phyloP scores from a whole-genome alignment of 2,329 filamentous ascomycete genomes.

The Ophiostoma himal-ulmi region DNA sequence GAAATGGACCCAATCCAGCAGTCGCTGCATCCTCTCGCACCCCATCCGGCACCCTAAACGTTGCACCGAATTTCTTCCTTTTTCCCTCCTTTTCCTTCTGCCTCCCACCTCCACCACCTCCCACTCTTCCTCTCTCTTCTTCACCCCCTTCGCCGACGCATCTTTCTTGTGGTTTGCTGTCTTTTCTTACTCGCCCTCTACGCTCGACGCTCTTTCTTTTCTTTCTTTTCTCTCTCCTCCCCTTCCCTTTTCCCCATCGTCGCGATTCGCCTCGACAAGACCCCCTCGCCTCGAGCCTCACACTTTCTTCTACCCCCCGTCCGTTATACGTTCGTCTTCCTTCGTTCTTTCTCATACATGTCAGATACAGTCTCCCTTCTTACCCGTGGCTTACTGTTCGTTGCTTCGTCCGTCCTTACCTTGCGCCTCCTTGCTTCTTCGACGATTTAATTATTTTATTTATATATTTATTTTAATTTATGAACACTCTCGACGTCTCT shows the following conservation, averaged over 20 bases:
- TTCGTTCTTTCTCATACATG: neutral
- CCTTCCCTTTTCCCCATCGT: neutral
- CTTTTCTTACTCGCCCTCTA: conserved; percentile 7
- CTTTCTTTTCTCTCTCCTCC: neutral
- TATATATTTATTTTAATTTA: conserved; percentile 12
- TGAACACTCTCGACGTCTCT: conserved; percentile 11
- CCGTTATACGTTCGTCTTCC: neutral
- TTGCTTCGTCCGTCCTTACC: conserved; percentile 7
- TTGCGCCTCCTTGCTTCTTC: conserved; percentile 9
- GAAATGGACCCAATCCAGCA: neutral
- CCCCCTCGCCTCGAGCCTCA: neutral
- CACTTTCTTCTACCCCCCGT: neutral
- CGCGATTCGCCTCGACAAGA: neutral
- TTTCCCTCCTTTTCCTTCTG: conserved; percentile 9
- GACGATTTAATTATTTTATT: neutral
- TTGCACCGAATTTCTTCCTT: neutral
- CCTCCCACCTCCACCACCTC: conserved; percentile 1
- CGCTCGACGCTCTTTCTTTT: conserved; percentile 5
- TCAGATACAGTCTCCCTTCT: neutral
- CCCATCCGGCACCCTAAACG: neutral
- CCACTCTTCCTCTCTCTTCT: neutral
- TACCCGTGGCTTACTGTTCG: neutral
- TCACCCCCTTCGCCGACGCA: conserved; percentile 3
- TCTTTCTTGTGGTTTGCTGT: neutral
- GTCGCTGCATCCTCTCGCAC: neutral